A percentile compares a stretch with the other conserved stretches of the same genome.
Evolutionary conservation across 805 yeast species (phyloP).

Genomic region (Candida dajiaensis): DNA sequence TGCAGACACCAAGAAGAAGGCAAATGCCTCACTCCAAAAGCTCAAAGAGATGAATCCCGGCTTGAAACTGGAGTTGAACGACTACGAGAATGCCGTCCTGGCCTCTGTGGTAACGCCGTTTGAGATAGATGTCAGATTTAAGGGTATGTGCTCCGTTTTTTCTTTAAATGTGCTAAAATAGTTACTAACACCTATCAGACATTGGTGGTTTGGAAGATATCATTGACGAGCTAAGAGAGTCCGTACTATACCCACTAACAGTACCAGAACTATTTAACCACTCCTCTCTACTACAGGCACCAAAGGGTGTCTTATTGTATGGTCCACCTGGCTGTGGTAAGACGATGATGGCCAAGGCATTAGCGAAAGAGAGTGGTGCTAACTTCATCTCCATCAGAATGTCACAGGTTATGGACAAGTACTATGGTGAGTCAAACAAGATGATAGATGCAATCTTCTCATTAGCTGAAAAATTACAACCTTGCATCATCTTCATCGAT

Average conservation of each 20-base stretch:
- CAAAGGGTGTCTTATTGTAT: constrained; percentile 86
- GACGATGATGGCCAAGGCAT: constrained; percentile 94
- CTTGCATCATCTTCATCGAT: constrained; percentile 92
- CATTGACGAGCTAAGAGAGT: constrained; percentile 79
- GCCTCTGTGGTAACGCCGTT: constrained; percentile 78
- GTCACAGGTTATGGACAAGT: constrained; percentile 93
- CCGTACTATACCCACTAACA: constrained; percentile 82
- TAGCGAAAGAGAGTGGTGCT: constrained; percentile 89
- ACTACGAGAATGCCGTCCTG: constrained; percentile 74
- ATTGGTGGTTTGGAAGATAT: constrained; percentile 85
- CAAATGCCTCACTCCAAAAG: constrained; percentile 49
- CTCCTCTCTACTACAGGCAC: constrained; percentile 78
- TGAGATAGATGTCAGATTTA: constrained; percentile 71
- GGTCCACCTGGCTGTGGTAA: constrained; percentile 99
- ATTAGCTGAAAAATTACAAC: constrained; percentile 82
- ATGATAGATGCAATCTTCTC: constrained; percentile 90
- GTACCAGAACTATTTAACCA: constrained; percentile 67
- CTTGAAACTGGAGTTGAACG: constrained; percentile 46
- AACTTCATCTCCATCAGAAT: constrained; percentile 85
- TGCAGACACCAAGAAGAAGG: constrained; percentile 56
- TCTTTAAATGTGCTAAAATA: background rate
- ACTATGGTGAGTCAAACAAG: constrained; percentile 96
- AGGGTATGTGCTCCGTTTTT: constrained; percentile 17
- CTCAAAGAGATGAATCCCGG: constrained; percentile 57
- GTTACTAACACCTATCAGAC: constrained; percentile 32